Percentiles rank a stretch among this genome's conserved stretches.
phyloP scores from a whole-genome alignment of 768 basidiomycete genomes.

The Podaxis sp. region DNA sequence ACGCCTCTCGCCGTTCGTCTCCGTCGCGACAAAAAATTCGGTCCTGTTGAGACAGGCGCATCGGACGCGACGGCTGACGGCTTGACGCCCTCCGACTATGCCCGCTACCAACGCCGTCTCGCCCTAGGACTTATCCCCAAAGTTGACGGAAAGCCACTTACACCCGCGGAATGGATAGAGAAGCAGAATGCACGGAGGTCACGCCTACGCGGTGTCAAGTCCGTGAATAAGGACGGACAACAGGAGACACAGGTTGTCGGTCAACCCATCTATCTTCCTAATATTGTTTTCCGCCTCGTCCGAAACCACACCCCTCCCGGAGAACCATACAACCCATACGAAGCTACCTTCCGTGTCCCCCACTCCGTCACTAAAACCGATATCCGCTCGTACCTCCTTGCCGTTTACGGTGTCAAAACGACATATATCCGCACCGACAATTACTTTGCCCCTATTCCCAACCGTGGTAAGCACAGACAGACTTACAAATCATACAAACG shows the following conservation, averaged over 20 bases:
- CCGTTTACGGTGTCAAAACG: slow-evolving; percentile 85
- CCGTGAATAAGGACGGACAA: slow-evolving; percentile 37
- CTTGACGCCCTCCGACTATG: slow-evolving; percentile 64
- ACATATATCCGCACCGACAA: slow-evolving; percentile 97
- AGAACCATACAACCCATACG: slow-evolving; percentile 88
- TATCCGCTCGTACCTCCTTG: slow-evolving; percentile 78
- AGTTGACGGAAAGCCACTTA: slow-evolving; percentile 35
- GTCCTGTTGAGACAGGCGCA: slow-evolving; percentile 29
- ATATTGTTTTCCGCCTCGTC: slow-evolving; percentile 78
- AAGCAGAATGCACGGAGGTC: slow-evolving; percentile 55
- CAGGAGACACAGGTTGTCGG: slow-evolving; percentile 63
- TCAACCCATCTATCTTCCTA: slow-evolving; percentile 86
- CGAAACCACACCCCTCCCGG: slow-evolving; percentile 78
- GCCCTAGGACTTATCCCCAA: slow-evolving; percentile 50
- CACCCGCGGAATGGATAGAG: slow-evolving; percentile 61
- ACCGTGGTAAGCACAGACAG: slow-evolving; percentile 30
- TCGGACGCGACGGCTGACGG: slow-evolving; percentile 54
- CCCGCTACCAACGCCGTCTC: slow-evolving; percentile 57
- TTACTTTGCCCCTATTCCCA: slow-evolving; percentile 60
- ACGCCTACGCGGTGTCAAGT: slow-evolving; percentile 66
- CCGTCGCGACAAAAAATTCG: slow-evolving; percentile 57
- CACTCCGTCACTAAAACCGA: slow-evolving; percentile 90
- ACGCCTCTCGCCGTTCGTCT: slow-evolving; percentile 73
- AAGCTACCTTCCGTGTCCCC: slow-evolving; percentile 93
- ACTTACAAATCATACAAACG: slow-evolving; percentile 77